A percentile compares a stretch with the other conserved stretches of the same genome.
Evolutionary conservation across 2,329 filamentous ascomycete genomes (phyloP).

Genomic region (Apiospora koreana): DNA sequence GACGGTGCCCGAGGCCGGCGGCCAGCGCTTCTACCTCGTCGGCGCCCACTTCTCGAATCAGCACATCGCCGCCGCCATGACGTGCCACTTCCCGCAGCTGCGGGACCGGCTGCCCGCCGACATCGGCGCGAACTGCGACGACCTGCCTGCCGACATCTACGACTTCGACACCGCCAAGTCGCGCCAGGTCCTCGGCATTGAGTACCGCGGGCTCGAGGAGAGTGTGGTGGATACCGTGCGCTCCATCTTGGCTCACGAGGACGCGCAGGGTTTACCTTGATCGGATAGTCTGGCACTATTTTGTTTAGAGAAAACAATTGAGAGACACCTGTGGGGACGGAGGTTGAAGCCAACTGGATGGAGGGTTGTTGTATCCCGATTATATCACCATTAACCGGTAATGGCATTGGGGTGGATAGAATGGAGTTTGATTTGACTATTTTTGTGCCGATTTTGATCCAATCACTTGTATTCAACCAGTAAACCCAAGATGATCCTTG

Average conservation of each 20-base stretch:
- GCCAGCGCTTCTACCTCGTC: conserved; percentile 65
- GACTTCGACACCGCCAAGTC: conserved; percentile 57
- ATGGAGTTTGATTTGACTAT: background rate
- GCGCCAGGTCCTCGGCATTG: conserved; percentile 57
- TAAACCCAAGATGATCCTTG: background rate
- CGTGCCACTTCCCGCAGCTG: conserved; percentile 55
- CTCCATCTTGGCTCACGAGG: conserved; percentile 32
- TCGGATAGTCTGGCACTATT: background rate
- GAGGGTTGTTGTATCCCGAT: background rate
- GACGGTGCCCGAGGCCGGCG: conserved; percentile 55
- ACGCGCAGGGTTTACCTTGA: background rate
- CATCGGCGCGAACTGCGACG: conserved; percentile 39
- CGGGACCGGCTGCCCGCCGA: conserved; percentile 46
- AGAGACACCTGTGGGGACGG: background rate
- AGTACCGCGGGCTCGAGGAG: conserved; percentile 59
- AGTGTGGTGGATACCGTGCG: conserved; percentile 60
- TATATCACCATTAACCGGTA: background rate
- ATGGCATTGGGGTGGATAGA: background rate
- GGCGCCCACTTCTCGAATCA: conserved; percentile 63
- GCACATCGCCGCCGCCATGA: conserved; percentile 56
- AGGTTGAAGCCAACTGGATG: background rate
- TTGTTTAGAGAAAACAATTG: background rate
- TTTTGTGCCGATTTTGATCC: background rate
- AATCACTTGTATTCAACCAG: background rate
- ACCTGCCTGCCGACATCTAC: conserved; percentile 50